Percentiles rank a stretch among this genome's conserved stretches.
phyloP scores from a whole-genome alignment of 805 yeast species.

The Suhomyces emberorum region DNA sequence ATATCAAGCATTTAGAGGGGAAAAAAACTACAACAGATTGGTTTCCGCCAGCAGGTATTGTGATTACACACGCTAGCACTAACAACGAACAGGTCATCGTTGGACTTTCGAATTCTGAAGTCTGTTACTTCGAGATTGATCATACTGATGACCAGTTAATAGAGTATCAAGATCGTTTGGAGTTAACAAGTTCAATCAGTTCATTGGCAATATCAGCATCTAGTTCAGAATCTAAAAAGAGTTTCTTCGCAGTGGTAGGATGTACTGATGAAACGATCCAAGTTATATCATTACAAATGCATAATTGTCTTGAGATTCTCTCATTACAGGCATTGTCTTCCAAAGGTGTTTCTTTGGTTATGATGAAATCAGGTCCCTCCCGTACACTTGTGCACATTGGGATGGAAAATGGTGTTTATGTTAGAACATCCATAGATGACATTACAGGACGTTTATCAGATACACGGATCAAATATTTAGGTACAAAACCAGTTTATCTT shows the following conservation, averaged over 20 bases:
- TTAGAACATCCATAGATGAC: slow-evolving; percentile 55
- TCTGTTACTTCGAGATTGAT: slow-evolving; percentile 81
- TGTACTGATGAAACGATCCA: slow-evolving; percentile 68
- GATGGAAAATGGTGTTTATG: slow-evolving; percentile 77
- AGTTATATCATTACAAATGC: slow-evolving; percentile 59
- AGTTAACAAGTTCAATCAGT: slow-evolving; percentile 49
- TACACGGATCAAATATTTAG: slow-evolving; percentile 68
- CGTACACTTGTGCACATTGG: slow-evolving; percentile 64
- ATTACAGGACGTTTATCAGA: slow-evolving; percentile 57
- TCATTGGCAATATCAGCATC: slow-evolving; percentile 44
- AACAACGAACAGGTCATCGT: slow-evolving; percentile 68
- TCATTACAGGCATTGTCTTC: slow-evolving; percentile 67
- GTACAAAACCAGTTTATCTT: slow-evolving; percentile 60
- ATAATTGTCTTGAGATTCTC: slow-evolving; percentile 55
- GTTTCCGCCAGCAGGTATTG: slow-evolving; percentile 78
- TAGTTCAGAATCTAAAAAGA: slow-evolving; percentile 46
- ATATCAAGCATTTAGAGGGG: slow-evolving; percentile 22
- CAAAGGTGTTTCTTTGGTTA: slow-evolving; percentile 24
- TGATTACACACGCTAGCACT: slow-evolving; percentile 55
- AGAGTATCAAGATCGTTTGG: slow-evolving; percentile 65
- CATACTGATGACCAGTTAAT: slow-evolving; percentile 55
- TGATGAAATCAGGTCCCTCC: slow-evolving; percentile 15
- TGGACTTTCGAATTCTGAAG: slow-evolving; percentile 67
- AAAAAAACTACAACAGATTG: slow-evolving; percentile 55
- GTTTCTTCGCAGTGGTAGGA: slow-evolving; percentile 66